Percentiles rank a stretch among this genome's conserved stretches.
Conservation (phyloP, 192 early-diverging fungal genomes). For the Rhizophlyctis rosea region DNA sequence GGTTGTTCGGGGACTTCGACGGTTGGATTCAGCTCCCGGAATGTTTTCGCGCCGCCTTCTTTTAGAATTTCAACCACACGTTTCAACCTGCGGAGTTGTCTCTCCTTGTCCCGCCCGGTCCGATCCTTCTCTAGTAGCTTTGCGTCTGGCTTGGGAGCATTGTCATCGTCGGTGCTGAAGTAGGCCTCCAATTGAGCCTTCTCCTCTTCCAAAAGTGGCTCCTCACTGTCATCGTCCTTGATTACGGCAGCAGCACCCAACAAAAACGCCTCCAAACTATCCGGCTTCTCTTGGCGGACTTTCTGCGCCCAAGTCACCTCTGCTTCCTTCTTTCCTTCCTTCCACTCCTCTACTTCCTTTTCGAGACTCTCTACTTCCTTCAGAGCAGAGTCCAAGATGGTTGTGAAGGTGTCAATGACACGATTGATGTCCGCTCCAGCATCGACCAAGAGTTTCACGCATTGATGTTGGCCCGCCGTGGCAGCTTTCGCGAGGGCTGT, state of each 20-base stretch:
- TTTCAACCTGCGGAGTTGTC: neutral
- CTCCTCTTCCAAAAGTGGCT: neutral
- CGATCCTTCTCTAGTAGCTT: neutral
- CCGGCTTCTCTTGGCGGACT: neutral
- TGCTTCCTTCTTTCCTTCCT: neutral
- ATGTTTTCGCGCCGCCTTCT: neutral
- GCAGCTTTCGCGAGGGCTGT: neutral
- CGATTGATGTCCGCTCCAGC: neutral
- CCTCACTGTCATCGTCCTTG: neutral
- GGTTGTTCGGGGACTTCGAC: neutral
- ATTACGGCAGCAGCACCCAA: neutral
- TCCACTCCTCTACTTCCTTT: neutral
- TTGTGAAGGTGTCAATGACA: neutral
- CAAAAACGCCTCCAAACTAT: neutral
- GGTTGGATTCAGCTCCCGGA: neutral
- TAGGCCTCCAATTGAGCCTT: neutral
- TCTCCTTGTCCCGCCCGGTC: neutral
- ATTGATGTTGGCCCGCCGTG: neutral
- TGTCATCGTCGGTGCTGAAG: neutral
- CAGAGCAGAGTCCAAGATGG: neutral
- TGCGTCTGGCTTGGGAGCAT: neutral
- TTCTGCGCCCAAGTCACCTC: neutral
- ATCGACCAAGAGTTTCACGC: neutral
- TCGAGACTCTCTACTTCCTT: neutral
- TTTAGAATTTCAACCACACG: neutral